Base-by-base conservation (phyloP, 352 stramenopile species). In the Pythium sukuiense region DNA sequence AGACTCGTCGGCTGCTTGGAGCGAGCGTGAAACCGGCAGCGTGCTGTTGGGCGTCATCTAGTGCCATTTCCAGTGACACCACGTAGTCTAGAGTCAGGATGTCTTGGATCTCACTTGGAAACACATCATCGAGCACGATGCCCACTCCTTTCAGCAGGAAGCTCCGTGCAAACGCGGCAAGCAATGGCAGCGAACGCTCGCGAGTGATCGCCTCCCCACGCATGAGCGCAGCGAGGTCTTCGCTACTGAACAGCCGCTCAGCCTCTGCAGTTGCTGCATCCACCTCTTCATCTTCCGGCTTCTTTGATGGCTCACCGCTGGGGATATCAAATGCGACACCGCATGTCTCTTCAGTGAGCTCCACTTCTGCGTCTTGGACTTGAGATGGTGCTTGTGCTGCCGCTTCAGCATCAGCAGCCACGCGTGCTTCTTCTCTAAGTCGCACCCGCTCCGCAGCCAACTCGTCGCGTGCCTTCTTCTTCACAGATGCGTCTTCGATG, bases 41-140 rank as follows among this genome's bases (percentile, higher is more conserved):
- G 18, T 79, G 76, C 18, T 61, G 52, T 16, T 76, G 61, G 1
- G 84, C n/a, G 30, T 90, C 82, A 9, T 59, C 70, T 7, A 65
- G 69, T 7, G 74, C 8, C 14, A 77, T 76, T n/a, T 80, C 77
- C 18, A 93, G 77, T 8, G 64, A 59, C 9, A 93, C 59, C 46
- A 93, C 61, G 55, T 87, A 90, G 57, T 91, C 79, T 11, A 77
- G 35, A 32, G 56, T 55, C n/a, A 84, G 59, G 29, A 49, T 32
- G n/a, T 39, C n/a, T 14, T 63, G 65, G 9, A 88, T 55, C 39
- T 90, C 79, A 6, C 3, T 48, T 12, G 81, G 80, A 26, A 86
- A 77, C 8, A 93, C 70, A 54, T 89, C 81, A 50, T 93, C 84
- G 41, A 91, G 45, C 20, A 90, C 70, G 37, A 91, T 70, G 2